Percentiles rank a stretch among this genome's conserved stretches.
Conservation (phyloP, 495 filamentous ascomycete species). For the Neurospora terricola region DNA sequence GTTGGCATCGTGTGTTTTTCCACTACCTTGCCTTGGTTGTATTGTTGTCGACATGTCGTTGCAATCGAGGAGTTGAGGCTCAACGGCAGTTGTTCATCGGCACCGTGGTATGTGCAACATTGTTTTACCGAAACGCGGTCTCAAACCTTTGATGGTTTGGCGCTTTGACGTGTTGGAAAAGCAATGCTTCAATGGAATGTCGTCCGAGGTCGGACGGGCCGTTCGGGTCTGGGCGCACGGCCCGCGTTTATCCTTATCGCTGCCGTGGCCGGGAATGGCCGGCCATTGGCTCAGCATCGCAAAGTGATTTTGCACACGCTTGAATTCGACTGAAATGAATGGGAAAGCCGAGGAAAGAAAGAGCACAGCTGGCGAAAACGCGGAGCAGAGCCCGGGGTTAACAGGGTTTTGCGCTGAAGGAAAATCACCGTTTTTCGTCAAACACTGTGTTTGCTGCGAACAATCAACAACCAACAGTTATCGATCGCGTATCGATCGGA, state of each 20-base stretch:
- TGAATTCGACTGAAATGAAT: background rate
- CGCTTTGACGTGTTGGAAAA: background rate
- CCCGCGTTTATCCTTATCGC: background rate
- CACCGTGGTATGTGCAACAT: background rate
- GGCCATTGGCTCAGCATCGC: background rate
- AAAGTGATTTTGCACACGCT: background rate
- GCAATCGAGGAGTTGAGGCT: background rate
- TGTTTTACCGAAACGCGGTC: background rate
- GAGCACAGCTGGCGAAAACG: background rate
- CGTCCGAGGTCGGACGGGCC: background rate
- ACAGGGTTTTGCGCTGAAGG: background rate
- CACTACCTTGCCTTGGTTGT: background rate
- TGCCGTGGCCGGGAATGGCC: background rate
- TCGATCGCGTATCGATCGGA: background rate
- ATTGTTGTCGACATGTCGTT: background rate
- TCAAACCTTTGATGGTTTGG: background rate
- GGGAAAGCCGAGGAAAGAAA: background rate
- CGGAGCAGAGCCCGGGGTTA: background rate
- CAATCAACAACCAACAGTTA: background rate
- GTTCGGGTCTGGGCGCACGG: too few species aligned
- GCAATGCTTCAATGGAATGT: background rate
- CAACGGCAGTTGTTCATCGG: background rate
- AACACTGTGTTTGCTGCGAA: background rate
- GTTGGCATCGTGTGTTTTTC: background rate
- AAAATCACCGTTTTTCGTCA: background rate